Evolutionary conservation across 495 filamentous ascomycete species (phyloP), one percentile per base, ranked within the genome.

Genomic region (Talaromyces adpressus): DNA sequence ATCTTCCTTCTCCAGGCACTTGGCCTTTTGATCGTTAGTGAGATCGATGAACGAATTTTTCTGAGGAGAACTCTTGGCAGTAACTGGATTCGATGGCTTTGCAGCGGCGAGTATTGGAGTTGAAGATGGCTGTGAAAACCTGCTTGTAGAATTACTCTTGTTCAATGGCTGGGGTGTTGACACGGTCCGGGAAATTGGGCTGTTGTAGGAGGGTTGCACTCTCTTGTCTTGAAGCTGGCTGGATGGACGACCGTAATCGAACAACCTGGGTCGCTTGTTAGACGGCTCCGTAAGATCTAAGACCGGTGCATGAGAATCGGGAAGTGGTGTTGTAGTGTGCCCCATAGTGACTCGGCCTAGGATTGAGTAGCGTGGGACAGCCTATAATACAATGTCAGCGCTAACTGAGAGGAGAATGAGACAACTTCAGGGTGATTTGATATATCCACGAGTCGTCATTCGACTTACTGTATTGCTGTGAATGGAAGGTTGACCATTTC

Each of bases 1-100:
- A 66, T 76, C 54, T 61, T 67, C 36, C 16, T 62, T 62, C 45
- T 49, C 36, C n/a, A 25, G 18, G 27, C 60, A 7, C 22, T 22
- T 53, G 54, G 27, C 20, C 27, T 45, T 39, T 14, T 32, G 18
- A 14, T 18, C 29, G 2, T 27, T n/a, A 18, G 22, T 47, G 6
- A 27, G 59, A 45, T 51, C 39, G 18, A 62, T 25, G 22, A 34
- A 9, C n/a, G 27, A 20, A 3, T 9, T 14, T 11, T 18, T 32
- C 29, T 57, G 54, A 11, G 30, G n/a, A 36, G 56, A 32, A 8
- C 0, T 6, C 12, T 61, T 61, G 22, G 39, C 34, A n/a, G 23
- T 3, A 61, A 49, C 58, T 49, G 56, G 5, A 8, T 18, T 22
- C 5, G 8, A 20, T 49, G 16, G 30, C 7, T 58, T 20, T 16